Evolutionary conservation across 768 basidiomycete genomes (phyloP), one percentile per base, ranked within the genome.

Genomic region (Chalciporus pseudorubinellus): DNA sequence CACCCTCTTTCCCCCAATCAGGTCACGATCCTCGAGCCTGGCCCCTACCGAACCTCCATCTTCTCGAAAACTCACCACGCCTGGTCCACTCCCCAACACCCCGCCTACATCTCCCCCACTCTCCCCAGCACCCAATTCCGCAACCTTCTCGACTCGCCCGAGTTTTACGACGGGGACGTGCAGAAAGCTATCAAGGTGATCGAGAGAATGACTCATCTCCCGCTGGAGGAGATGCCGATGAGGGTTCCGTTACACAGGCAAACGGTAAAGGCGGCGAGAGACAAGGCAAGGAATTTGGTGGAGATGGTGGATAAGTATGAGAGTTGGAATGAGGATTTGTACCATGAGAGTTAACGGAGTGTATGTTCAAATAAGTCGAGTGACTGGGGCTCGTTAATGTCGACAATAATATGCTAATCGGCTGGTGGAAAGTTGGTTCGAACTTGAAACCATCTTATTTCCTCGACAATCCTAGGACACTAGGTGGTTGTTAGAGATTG

Each of bases 141-240:
- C 20, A 19, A 42, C 22, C 1, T 9, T 6, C 5, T 48, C 2
- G 7, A 7, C 7, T 6, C 46, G 4, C 0, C 44, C 3, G 41
- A 52, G 19, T 0, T 12, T 19, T 58, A 39, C 1, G 52, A 61
- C 16, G 62, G 62, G 1, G 52, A 63, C 8, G 47, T 45, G 3
- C 33, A 22, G 10, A 64, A 61, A 31, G 59, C 53, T 4, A 53
- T 6, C 0, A 33, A 46, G 29, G 58, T 39, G 38, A 60, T 64
- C 31, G 55, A 63, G n/a, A 59, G 33, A 42, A 7, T 57, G 5
- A 16, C 55, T 2, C 36, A 11, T 3, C 33, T 57, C 7, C n/a
- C n/a, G n/a, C n/a, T n/a, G n/a, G 63, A 64, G 22, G 50, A 65
- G n/a, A 14, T 42, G 24, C 57, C 60, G 2, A 34, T 55, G 16